Evolutionary conservation across 2,329 filamentous ascomycete species (phyloP).

Genomic region (Diplocarpon mali): DNA sequence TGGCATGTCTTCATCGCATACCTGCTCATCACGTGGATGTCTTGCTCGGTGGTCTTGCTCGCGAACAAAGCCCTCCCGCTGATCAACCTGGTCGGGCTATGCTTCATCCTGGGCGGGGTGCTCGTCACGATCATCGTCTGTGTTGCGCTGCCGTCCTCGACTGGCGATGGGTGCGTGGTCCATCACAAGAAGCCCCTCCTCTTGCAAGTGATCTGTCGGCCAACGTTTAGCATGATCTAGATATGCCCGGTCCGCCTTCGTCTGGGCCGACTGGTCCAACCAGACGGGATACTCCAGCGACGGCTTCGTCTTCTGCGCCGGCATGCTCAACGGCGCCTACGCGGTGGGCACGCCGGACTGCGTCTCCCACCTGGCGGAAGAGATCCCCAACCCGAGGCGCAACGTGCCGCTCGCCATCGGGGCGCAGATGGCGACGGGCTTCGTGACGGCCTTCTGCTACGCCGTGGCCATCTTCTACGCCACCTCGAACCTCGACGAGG

Average conservation of each 20-base stretch:
- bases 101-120: constrained; percentile 41
- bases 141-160: constrained; percentile 40
- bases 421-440: constrained; percentile 39
- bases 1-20: constrained; percentile 43
- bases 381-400: constrained; percentile 41
- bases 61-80: constrained; percentile 41
- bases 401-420: constrained; percentile 44
- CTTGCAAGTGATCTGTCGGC: neutral
- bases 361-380: constrained; percentile 53
- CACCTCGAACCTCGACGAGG: constrained; percentile 42
- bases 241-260: constrained; percentile 26
- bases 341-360: constrained; percentile 56
- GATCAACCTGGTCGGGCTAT: constrained; percentile 43
- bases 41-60: constrained; percentile 38
- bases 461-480: constrained; percentile 45
- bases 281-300: constrained; percentile 35
- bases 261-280: constrained; percentile 36
- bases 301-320: constrained; percentile 43
- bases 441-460: constrained; percentile 41
- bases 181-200: too few species aligned
- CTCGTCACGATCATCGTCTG: constrained; percentile 36
- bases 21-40: constrained; percentile 36
- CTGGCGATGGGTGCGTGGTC: constrained; percentile 31
- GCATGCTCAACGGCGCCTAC: constrained; percentile 51
- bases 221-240: neutral